Evolutionary conservation across 345 rosid genomes (phyloP).

Genomic region (Pistacia atlantica): DNA sequence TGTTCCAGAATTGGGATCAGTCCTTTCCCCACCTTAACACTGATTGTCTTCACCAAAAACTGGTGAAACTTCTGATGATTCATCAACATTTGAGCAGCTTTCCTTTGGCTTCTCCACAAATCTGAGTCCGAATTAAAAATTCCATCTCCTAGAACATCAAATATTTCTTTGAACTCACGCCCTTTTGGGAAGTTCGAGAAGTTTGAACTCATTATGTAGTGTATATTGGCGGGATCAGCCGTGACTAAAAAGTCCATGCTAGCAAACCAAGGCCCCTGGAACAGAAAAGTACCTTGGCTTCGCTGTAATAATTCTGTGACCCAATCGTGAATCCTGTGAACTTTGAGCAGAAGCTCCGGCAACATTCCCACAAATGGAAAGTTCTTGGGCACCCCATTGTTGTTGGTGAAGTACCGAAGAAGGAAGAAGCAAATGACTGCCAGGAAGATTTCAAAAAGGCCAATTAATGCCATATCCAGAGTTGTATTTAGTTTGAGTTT

Average conservation of each 20-base stretch:
- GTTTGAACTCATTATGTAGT: slow-evolving; percentile 37
- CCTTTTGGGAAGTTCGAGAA: slow-evolving; percentile 39
- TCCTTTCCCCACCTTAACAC: slow-evolving; percentile 28
- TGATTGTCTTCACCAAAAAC: slow-evolving; percentile 30
- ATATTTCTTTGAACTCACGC: slow-evolving; percentile 32
- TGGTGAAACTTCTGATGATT: slow-evolving; percentile 24
- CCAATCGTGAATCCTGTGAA: neutral
- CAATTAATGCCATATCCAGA: neutral
- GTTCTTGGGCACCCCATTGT: slow-evolving; percentile 9
- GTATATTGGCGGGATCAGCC: slow-evolving; percentile 38
- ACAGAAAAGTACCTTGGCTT: neutral
- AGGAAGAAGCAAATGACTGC: neutral
- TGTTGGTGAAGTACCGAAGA: neutral
- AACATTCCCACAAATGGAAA: neutral
- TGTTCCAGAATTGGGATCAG: slow-evolving; percentile 41
- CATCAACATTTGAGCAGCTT: slow-evolving; percentile 29
- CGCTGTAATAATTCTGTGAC: neutral
- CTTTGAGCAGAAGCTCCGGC: neutral
- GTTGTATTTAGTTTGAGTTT: neutral
- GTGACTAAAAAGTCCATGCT: slow-evolving; percentile 34
- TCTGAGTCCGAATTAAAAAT: slow-evolving; percentile 42
- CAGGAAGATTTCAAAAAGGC: neutral
- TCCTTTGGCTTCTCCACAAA: slow-evolving; percentile 34
- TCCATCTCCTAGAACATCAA: slow-evolving; percentile 45
- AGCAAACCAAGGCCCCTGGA: slow-evolving; percentile 25